A percentile compares a stretch with the other conserved stretches of the same genome.
Conservation (phyloP, 2,329 filamentous ascomycete species). For the Diatrype stigma region DNA sequence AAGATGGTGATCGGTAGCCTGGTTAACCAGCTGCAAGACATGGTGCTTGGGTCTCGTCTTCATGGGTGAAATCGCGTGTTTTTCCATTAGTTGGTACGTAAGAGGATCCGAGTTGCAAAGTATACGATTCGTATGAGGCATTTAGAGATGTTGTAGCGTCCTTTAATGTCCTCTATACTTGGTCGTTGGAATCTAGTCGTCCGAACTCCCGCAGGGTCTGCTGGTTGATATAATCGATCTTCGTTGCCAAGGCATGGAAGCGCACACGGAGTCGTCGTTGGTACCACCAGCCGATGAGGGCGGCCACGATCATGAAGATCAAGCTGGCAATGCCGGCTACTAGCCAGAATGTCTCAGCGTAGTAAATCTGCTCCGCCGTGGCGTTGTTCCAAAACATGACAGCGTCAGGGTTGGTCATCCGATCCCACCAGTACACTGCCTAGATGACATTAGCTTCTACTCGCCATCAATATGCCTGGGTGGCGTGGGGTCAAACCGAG, state of each 20-base stretch:
- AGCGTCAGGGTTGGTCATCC: conserved; percentile 5
- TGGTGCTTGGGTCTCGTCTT: no score
- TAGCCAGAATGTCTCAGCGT: conserved; percentile 8
- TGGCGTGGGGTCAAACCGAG: conserved; percentile 1
- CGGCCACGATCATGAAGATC: conserved; percentile 4
- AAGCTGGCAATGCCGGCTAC: conserved; percentile 4
- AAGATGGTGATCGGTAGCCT: conserved; percentile 9
- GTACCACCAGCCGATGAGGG: conserved; percentile 11
- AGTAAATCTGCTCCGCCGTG: conserved; percentile 7
- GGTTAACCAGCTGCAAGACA: no score
- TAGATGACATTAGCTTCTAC: no score
- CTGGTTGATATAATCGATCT: conserved; percentile 4
- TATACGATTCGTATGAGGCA: no score
- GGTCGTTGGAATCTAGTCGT: no score
- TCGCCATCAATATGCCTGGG: no score
- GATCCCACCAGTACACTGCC: conserved; percentile 6
- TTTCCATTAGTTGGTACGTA: no score
- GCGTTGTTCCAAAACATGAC: conserved; percentile 6
- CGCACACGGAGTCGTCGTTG: conserved; percentile 6
- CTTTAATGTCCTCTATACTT: no score
- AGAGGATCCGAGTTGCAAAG: no score
- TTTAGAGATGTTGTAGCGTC: no score
- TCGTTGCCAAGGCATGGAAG: conserved; percentile 3
- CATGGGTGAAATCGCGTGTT: no score
- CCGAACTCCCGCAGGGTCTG: not conserved